Percentiles rank a stretch among this genome's conserved stretches.
phyloP scores from a whole-genome alignment of 2,329 filamentous ascomycete species.

The Dactylellina drechsleri region DNA sequence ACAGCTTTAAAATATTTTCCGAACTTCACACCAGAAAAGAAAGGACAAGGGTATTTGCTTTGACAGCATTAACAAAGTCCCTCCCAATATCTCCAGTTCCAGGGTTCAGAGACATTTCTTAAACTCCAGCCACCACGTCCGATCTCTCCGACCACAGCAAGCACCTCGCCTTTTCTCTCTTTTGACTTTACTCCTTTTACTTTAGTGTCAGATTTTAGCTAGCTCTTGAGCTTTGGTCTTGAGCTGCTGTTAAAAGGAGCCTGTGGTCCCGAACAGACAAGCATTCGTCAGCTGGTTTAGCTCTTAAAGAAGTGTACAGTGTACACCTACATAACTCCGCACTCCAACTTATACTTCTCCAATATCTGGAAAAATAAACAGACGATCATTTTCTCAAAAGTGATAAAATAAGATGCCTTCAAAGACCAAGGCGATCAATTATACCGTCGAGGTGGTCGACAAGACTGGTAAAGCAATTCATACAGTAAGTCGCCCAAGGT shows the following conservation, averaged over 20 bases:
- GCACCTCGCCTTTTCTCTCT: no score
- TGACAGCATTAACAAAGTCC: conserved; percentile 7
- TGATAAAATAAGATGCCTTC: conserved; percentile 19
- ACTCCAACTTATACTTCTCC: not conserved
- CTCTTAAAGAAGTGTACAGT: conserved; percentile 10
- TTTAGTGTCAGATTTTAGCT: no score
- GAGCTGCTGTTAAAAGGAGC: not conserved
- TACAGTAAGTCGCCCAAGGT: conserved; percentile 54
- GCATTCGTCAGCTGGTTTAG: conserved; percentile 18
- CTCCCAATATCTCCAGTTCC: no score
- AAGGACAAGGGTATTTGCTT: conserved; percentile 9
- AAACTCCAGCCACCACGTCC: no score
- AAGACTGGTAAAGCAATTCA: conserved; percentile 57
- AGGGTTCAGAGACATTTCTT: no score
- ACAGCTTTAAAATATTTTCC: conserved; percentile 16
- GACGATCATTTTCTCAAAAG: conserved; percentile 21
- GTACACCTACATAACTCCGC: not conserved
- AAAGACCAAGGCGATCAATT: conserved; percentile 45
- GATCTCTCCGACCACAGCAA: no score
- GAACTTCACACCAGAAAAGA: conserved; percentile 31
- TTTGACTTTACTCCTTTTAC: no score
- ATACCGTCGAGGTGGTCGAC: conserved; percentile 57
- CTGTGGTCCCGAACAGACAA: conserved; percentile 1
- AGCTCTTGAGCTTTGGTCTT: conserved; percentile 9
- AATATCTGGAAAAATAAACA: conserved; percentile 14